Base-by-base conservation (phyloP, 1,284 basidiomycete species). In the Farysia itapuensis region DNA sequence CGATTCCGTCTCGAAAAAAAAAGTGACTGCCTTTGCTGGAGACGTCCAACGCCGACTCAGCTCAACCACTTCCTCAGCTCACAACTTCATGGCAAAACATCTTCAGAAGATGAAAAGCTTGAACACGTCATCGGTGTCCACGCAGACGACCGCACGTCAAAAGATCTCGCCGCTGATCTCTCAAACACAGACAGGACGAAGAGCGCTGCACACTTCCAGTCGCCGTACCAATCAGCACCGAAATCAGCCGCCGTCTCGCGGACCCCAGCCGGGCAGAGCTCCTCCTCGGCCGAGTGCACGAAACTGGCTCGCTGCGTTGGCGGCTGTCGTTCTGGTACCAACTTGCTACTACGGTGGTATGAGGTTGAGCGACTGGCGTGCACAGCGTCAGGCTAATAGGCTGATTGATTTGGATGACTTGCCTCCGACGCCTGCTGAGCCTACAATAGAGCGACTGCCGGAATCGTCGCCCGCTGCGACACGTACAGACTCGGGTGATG, bases 261-360 rank as follows among this genome's bases (percentile, higher is more conserved):
- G 9, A 19, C 8, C 12, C 9, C 31, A 9, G 31, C 18, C 20
- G 12, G 26, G 26, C 5, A 30, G 24, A 13, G 22, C 31, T 4
- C 30, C 20, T 9, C 9, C 37, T 0, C n/a, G n/a, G n/a, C n/a
- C n/a, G n/a, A n/a, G n/a, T n/a, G 16, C 15, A 4, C 44, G 59
- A 3, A 63, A 57, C 39, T 63, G 59, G 59, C 47, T 63, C 35
- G 59, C 59, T 4, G 59, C 59, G 2, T 43, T 57, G 18, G 41
- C 59, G 5, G 49, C 59, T 1, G 49, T 63, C 30, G 39, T 50
- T 30, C 47, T 63, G 30, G 37, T 63, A 0, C 59, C 59, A 4
- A 40, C 39, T 0, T 45, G 48, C 42, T 63, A 57, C 44, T 63
- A 53, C 33, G 20, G 30, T 26, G 59, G 59, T 0, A 47, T 53